Base-by-base conservation (phyloP, 208 protist species). In the Trypanosoma cruzi region DNA sequence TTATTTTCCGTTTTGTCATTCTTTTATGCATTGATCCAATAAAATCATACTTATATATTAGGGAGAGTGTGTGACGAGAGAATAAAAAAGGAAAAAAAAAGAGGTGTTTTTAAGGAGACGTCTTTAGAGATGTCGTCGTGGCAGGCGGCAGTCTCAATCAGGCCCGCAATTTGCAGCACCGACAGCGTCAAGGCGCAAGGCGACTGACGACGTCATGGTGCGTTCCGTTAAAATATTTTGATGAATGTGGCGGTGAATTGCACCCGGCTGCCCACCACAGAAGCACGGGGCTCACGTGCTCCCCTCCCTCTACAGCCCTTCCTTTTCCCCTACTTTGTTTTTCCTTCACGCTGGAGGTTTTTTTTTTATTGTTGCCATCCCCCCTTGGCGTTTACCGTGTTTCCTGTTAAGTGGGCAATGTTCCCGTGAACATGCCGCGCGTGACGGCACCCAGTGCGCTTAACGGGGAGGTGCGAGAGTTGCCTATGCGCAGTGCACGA, bases 151-250 rank as follows among this genome's bases (percentile, higher is more conserved):
- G 63, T 36, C 63, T 68, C 63, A 68, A 68, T 68, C 63, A 49
- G 63, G 50, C 26, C 10, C 63, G 63, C 63, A 22, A 68, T 46
- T n/a, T 20, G 40, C 40, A 1, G 40, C 40, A 58, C 22, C 34
- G 24, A 42, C n/a, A 22, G 63, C 63, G 44, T 11, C 54, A 34
- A 53, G 4, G 54, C 54, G 50, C 26, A 36, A 11, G 42, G 34
- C 65, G 14, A 16, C 8, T 44, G 0, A 34, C 10, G 8, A 11
- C 22, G 24, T 52, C 22, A 24, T 75, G 69, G 64, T 68, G 60
- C 40, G 18, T 68, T 22, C 18, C 53, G 64, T 75, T 53, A 61
- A 75, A 53, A 61, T 61, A 75, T 68, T 75, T 75, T 60, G 68
- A 75, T 75, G 69, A 75, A 26, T 42, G 46, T 37, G 8, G 54